Percentiles rank a stretch among this genome's conserved stretches.
Evolutionary conservation across 1,284 basidiomycete species (phyloP).

Genomic region (Ustilago nuda): DNA sequence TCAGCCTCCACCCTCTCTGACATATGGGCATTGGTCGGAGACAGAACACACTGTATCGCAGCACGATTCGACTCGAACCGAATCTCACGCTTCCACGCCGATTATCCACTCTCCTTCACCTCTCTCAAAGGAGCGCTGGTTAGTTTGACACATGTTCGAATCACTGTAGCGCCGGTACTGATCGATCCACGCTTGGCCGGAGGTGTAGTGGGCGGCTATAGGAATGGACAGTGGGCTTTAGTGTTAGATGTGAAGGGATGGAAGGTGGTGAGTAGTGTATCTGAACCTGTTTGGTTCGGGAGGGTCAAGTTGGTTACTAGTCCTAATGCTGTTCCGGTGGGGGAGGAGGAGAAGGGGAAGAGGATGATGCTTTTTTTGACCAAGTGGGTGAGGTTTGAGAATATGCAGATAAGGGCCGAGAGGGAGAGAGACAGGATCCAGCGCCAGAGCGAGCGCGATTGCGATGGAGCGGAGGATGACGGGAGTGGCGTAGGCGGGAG

Average conservation of each 20-base stretch:
- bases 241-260: slow-evolving; percentile 37
- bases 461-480: background rate
- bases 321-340: slow-evolving; percentile 13
- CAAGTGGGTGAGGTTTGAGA: slow-evolving; percentile 26
- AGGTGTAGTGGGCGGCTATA: slow-evolving; percentile 3
- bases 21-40: slow-evolving; percentile 39
- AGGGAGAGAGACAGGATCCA: slow-evolving; percentile 5
- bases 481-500: background rate
- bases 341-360: background rate
- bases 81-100: slow-evolving; percentile 15
- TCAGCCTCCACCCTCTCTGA: background rate
- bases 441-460: background rate
- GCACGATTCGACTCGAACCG: slow-evolving; percentile 21
- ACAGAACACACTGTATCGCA: slow-evolving; percentile 40
- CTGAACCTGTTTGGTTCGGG: slow-evolving; percentile 34
- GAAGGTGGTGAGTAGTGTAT: slow-evolving; percentile 28
- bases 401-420: slow-evolving; percentile 4
- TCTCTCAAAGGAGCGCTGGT: slow-evolving; percentile 37
- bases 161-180: slow-evolving; percentile 15
- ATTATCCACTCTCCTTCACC: slow-evolving; percentile 24
- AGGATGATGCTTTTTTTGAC: slow-evolving; percentile 22
- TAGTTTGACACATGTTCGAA: slow-evolving; percentile 22
- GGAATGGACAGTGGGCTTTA: slow-evolving; percentile 22
- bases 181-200: background rate
- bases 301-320: slow-evolving; percentile 34